Percentiles rank a stretch among this genome's conserved stretches.
Evolutionary conservation across 495 filamentous ascomycete genomes (phyloP).

Genomic region (Neurospora sp.): DNA sequence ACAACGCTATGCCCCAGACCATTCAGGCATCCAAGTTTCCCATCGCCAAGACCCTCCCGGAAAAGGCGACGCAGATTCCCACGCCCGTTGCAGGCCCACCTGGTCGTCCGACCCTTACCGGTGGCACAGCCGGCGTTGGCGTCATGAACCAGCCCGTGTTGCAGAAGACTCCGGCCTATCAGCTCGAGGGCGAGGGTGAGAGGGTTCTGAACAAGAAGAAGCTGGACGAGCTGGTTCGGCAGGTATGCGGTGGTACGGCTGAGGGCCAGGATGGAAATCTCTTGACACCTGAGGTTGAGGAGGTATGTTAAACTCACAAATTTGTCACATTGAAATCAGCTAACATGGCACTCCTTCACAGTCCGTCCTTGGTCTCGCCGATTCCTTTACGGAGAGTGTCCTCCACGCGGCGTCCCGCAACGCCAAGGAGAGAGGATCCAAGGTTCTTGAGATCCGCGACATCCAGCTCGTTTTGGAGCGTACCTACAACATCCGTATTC

Average conservation of each 20-base stretch:
- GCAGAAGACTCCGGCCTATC: constrained; percentile 65
- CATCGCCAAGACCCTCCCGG: constrained; percentile 71
- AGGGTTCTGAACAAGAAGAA: constrained; percentile 90
- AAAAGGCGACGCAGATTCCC: constrained; percentile 48
- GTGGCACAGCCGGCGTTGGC: constrained; percentile 57
- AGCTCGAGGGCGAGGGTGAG: constrained; percentile 82
- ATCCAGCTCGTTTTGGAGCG: constrained; percentile 92
- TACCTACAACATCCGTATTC: constrained; percentile 96
- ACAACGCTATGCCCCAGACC: constrained; percentile 19
- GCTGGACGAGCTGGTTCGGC: constrained; percentile 85
- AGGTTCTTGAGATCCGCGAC: constrained; percentile 82
- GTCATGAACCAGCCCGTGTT: constrained; percentile 81
- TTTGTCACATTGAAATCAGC: not conserved
- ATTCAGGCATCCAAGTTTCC: constrained; percentile 48
- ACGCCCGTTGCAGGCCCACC: constrained; percentile 45
- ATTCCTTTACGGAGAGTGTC: constrained; percentile 89
- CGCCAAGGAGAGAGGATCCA: constrained; percentile 83
- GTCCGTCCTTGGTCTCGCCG: constrained; percentile 81
- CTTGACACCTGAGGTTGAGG: constrained; percentile 85
- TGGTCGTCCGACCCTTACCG: constrained; percentile 66
- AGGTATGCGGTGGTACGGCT: constrained; percentile 74
- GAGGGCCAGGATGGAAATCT: constrained; percentile 56
- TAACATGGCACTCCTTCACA: not conserved
- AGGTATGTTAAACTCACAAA: constrained; percentile 45
- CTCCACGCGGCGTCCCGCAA: constrained; percentile 77